A percentile compares a stretch with the other conserved stretches of the same genome.
phyloP scores from a whole-genome alignment of 2,329 filamentous ascomycete species.

The Xylaria sp. region DNA sequence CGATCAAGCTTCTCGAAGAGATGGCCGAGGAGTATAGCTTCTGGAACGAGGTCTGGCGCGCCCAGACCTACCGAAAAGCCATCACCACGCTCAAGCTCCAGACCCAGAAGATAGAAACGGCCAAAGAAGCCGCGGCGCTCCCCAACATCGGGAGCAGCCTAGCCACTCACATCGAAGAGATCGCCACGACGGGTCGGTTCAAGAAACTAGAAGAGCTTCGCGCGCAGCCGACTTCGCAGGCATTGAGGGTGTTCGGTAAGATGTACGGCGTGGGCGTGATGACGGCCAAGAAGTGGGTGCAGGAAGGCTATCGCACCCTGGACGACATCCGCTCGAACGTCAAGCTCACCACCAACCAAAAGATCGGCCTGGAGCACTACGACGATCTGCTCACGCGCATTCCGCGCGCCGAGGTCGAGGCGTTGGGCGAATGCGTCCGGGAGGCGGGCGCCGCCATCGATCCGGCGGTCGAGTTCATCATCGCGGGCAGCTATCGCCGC shows the following conservation, averaged over 20 bases:
- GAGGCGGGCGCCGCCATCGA: conserved; percentile 57
- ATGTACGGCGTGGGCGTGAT: conserved; percentile 72
- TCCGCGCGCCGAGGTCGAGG: conserved; percentile 67
- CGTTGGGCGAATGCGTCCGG: conserved; percentile 61
- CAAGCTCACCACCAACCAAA: conserved; percentile 63
- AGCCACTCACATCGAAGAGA: conserved; percentile 85
- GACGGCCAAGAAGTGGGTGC: conserved; percentile 70
- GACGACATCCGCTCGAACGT: conserved; percentile 61
- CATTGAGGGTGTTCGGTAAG: conserved; percentile 64
- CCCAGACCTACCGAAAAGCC: conserved; percentile 68
- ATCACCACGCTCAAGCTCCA: conserved; percentile 69
- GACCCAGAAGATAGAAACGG: conserved; percentile 56
- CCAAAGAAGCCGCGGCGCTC: conserved; percentile 61
- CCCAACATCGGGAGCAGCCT: conserved; percentile 66
- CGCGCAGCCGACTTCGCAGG: conserved; percentile 58
- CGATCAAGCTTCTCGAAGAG: conserved; percentile 69
- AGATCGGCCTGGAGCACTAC: conserved; percentile 72
- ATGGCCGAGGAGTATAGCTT: conserved; percentile 75
- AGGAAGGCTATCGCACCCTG: conserved; percentile 67
- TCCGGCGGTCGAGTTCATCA: conserved; percentile 58
- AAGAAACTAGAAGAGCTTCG: conserved; percentile 66
- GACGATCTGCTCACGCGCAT: conserved; percentile 75
- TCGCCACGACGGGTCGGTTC: conserved; percentile 67
- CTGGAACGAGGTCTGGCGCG: conserved; percentile 72
- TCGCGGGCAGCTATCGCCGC: conserved; percentile 80